A percentile compares a stretch with the other conserved stretches of the same genome.
phyloP scores from a whole-genome alignment of 2,329 filamentous ascomycete genomes.

The Raffaelea albimanens region DNA sequence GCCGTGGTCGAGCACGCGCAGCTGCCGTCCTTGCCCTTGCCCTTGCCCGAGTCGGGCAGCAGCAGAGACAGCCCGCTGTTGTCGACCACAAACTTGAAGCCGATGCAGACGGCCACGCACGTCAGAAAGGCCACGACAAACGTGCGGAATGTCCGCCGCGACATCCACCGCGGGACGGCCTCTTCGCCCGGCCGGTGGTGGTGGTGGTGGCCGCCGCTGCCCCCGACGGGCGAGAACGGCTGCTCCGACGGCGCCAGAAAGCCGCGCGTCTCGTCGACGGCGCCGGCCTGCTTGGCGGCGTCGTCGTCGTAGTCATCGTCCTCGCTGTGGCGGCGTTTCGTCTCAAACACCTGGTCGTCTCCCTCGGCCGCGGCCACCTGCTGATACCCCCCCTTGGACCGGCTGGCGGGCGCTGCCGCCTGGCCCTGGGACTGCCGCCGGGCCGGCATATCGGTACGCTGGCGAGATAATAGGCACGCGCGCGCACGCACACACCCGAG shows the following conservation, averaged over 20 bases:
- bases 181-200: slow-evolving; percentile 8
- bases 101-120: slow-evolving; percentile 14
- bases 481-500: too few relatives aligned
- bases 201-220: background rate
- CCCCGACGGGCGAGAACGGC: background rate
- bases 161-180: slow-evolving; percentile 6
- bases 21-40: slow-evolving; percentile 11
- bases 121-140: slow-evolving; percentile 14
- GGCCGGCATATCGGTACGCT: background rate
- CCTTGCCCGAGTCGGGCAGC: slow-evolving; percentile 3
- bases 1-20: slow-evolving; percentile 5
- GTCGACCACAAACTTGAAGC: slow-evolving; percentile 14
- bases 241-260: slow-evolving; percentile 3
- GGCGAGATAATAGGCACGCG: too few relatives aligned
- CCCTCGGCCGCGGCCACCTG: slow-evolving; percentile 6
- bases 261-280: slow-evolving; percentile 6
- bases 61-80: slow-evolving; percentile 11
- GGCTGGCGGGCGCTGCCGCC: background rate
- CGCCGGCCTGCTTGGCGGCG: slow-evolving; percentile 2
- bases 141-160: slow-evolving; percentile 9
- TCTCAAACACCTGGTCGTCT: background rate
- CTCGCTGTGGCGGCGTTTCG: background rate
- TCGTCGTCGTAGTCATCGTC: background rate
- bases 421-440: background rate
- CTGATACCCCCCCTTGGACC: slow-evolving; percentile 5